Conservation (phyloP, 2,329 filamentous ascomycete species). For the Tolypocladium ovalisporum region DNA sequence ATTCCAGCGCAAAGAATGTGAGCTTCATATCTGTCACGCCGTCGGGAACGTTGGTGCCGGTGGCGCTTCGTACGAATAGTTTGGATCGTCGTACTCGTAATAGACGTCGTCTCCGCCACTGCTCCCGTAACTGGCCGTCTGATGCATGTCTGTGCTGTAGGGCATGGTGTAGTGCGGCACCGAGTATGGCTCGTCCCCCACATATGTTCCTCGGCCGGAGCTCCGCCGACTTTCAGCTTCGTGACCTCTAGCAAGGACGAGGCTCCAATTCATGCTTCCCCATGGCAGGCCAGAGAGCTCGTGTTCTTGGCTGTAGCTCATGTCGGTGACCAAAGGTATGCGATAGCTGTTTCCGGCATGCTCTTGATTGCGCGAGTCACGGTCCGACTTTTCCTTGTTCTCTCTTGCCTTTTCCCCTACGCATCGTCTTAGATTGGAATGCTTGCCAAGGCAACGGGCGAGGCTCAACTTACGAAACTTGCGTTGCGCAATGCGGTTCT, state of each 20-base stretch:
- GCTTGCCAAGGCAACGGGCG: not conserved
- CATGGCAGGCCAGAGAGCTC: constrained; percentile 58
- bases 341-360: constrained; percentile 55
- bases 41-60: constrained; percentile 1
- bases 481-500: constrained; percentile 65
- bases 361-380: constrained; percentile 51
- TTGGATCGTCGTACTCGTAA: constrained; percentile 19
- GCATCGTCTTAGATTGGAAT: constrained; percentile 1
- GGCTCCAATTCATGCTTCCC: constrained; percentile 56
- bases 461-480: constrained; percentile 53
- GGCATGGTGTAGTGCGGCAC: constrained; percentile 15
- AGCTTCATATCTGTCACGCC: not conserved
- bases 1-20: not conserved
- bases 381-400: constrained; percentile 53
- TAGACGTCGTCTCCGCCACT: constrained; percentile 21
- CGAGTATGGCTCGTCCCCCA: constrained; percentile 21
- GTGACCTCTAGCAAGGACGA: constrained; percentile 39
- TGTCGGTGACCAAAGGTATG: constrained; percentile 45
- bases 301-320: constrained; percentile 34
- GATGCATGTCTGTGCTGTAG: constrained; percentile 11
- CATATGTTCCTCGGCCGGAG: constrained; percentile 25
- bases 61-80: constrained; percentile 16
- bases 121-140: constrained; percentile 20
- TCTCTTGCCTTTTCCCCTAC: constrained; percentile 61
- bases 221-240: constrained; percentile 34